Base-by-base conservation (phyloP, 1,284 basidiomycete species). In the Boletus semigastroideus region DNA sequence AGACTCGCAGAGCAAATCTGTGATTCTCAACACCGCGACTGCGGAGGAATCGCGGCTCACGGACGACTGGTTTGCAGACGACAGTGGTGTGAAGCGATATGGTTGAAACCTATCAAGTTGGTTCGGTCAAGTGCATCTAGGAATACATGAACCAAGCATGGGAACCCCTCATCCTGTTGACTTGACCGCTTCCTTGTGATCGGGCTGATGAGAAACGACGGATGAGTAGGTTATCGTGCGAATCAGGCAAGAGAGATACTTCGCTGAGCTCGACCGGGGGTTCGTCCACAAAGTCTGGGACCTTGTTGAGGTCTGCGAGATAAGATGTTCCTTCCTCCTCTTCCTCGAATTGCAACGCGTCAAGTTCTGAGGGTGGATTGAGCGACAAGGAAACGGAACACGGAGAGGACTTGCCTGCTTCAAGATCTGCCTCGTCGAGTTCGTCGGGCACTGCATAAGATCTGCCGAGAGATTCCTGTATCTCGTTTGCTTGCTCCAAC, bases 361-460 rank as follows among this genome's bases (percentile, higher is more conserved):
- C 94, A 17, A 97, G 78, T 73, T 97, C 94, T 95, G 64, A 27
- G 28, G n/a, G 42, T 20, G 36, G 28, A n/a, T 40, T 63, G n/a
- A 60, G 46, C 38, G 27, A 49, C 33, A 17, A 30, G 16, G 22
- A 31, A 37, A 27, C 41, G n/a, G 16, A 5, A 45, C 16, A 43
- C n/a, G 34, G 19, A 28, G 27, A 63, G 43, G 22, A 49, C 68
- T 84, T 63, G 89, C 96, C 96, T 46, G 97, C 97, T 79, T 98
- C 89, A 5, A 99, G 78, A 70, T 99, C 97, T 13, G 90, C 92
- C 70, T 99, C 96, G 74, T 99, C 97, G 42, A 99, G 79, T 70
- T 99, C 97, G 61, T 99, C 97, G 14, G 96, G 96, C 0, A 99
- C 92, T 27, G 90, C 93, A 69, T 99, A 99, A 31, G 92, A 96